A percentile compares a stretch with the other conserved stretches of the same genome.
Conservation (phyloP, 2,329 filamentous ascomycete species). For the Alternaria arbusti region DNA sequence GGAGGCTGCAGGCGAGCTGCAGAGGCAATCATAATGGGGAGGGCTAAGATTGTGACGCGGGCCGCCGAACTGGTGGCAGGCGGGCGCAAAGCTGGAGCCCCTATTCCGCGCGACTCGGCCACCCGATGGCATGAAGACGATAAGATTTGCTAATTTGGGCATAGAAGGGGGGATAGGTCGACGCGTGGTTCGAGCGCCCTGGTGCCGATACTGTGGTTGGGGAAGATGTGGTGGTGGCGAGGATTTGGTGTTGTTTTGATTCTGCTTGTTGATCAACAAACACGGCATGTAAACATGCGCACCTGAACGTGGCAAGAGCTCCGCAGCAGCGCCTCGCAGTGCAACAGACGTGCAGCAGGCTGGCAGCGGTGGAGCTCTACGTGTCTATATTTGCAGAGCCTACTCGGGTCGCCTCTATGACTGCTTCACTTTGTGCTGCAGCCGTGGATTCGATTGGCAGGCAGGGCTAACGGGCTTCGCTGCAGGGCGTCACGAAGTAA, state of each 20-base stretch:
- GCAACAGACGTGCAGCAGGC: not conserved
- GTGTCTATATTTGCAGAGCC: not conserved
- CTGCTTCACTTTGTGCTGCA: slow-evolving; percentile 25
- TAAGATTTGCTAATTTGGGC: slow-evolving; percentile 31
- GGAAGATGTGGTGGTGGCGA: slow-evolving; percentile 2
- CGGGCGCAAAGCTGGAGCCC: slow-evolving; percentile 20
- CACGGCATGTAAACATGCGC: not conserved
- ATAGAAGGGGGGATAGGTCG: slow-evolving; percentile 8
- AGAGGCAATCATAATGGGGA: slow-evolving; percentile 42
- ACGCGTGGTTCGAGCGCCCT: slow-evolving; percentile 11
- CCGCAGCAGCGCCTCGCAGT: slow-evolving; percentile 14
- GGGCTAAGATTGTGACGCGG: slow-evolving; percentile 28
- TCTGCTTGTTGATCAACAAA: slow-evolving; percentile 15
- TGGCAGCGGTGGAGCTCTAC: not conserved
- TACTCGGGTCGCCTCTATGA: not conserved
- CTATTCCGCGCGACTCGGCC: slow-evolving; percentile 13
- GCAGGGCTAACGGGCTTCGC: slow-evolving; percentile 19
- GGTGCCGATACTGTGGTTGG: slow-evolving; percentile 18
- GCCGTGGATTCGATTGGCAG: slow-evolving; percentile 23
- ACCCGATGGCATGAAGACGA: slow-evolving; percentile 24
- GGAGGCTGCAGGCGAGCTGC: slow-evolving; percentile 22
- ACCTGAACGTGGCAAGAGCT: not conserved
- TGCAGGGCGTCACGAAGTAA: slow-evolving; percentile 16
- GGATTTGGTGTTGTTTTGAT: slow-evolving; percentile 14
- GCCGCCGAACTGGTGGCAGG: slow-evolving; percentile 24